Evolutionary conservation across 345 rosid genomes (phyloP), one percentile per base, ranked within the genome.

Genomic region (Pugionium dolabratum): DNA sequence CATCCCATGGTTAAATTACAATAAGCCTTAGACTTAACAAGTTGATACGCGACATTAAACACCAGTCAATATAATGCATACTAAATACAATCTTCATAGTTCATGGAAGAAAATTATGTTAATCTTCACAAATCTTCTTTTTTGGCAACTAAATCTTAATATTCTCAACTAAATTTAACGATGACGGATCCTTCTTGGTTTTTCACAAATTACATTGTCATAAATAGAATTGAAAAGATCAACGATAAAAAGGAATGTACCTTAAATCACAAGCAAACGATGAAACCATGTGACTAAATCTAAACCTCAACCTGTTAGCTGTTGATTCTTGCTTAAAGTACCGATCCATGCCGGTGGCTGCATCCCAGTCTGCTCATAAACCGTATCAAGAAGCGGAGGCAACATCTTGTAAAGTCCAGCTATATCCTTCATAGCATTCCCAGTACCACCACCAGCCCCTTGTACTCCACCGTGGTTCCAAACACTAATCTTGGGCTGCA

Each of bases 291-390:
- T n/a, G 48, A 36, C 64, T 36, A 2, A 18, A 18, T 46, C 64
- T 48, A 67, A 57, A 47, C 1, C 31, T 26, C 62, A 41, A 57
- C 40, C 28, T 9, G 40, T 47, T 2, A 35, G 54, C 6, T 34
- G 9, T 28, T 2, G 62, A 53, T 39, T 7, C 25, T 59, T 65
- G 40, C 36, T 59, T 45, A 25, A 40, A 5, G 75, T 64, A 45
- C 85, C 93, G 37, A 90, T 59, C 87, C 87, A 90, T 0, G 86
- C 42, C 1, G 97, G 88, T 4, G 96, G 96, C 2, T 70, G 72
- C 93, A 86, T 88, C 40, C 89, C 96, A 0, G 93, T 90, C 52
- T 88, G 96, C 28, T 90, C 89, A 1, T 90, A 78, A 56, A 90
- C 95, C 8, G 96, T 90, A 66, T 83, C 74, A 6, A 90, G 72